These are phyloP conservation scores for Colletotrichum lini DNA, from an alignment of 2,329 filamentous ascomycete species.

Conservation along the genomic window DNA sequence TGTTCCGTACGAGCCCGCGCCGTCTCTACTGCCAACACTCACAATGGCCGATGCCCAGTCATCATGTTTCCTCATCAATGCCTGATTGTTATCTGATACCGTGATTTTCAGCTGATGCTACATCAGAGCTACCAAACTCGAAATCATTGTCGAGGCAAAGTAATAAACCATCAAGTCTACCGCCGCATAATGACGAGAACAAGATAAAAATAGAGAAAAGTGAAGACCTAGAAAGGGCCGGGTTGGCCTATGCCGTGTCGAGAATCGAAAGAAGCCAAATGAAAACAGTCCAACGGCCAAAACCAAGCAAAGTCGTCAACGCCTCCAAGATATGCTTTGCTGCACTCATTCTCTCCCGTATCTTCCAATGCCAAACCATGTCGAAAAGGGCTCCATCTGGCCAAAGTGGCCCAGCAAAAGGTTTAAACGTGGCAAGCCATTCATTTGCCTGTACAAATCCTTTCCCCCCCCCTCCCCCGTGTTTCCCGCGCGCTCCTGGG, in stretches of 20 bases:
- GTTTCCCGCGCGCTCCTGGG: constrained; percentile 40
- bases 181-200: constrained; percentile 1
- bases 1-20: background rate
- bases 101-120: background rate
- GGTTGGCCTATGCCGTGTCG: constrained; percentile 12
- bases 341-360: background rate
- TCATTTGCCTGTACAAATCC: constrained; percentile 27
- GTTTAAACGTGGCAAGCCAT: constrained; percentile 13
- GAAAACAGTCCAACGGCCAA: background rate
- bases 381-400: constrained; percentile 22
- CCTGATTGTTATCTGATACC: constrained; percentile 1
- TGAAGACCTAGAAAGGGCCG: background rate
- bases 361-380: constrained; percentile 24
- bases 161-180: constrained; percentile 11
- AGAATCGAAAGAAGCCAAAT: constrained; percentile 18
- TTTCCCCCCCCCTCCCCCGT: constrained; percentile 27
- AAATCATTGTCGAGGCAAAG: background rate
- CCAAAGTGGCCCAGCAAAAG: constrained; percentile 20
- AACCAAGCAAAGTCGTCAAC: constrained; percentile 35
- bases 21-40: too few species aligned
- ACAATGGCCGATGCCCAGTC: too few species aligned
- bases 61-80: background rate
- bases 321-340: constrained; percentile 20
- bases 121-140: background rate
- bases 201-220: background rate